Evolutionary conservation across 2,329 filamentous ascomycete genomes (phyloP).

Genomic region (Aspergillus awamori): DNA sequence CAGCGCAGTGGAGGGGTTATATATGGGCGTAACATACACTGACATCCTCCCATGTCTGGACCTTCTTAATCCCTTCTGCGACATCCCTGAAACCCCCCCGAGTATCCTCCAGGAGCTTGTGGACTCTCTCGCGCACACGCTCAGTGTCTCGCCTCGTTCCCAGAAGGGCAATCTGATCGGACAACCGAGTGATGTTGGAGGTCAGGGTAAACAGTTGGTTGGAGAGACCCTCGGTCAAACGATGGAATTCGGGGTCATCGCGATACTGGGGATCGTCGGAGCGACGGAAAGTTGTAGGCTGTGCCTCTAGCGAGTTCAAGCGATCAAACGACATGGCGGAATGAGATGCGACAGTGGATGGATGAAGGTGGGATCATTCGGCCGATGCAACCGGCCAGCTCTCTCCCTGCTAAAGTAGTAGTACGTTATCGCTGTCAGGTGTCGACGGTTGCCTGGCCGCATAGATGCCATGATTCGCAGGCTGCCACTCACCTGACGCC

Average conservation of each 20-base stretch:
- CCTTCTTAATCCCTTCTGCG: conserved; percentile 89
- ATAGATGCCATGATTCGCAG: conserved; percentile 30
- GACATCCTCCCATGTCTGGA: conserved; percentile 83
- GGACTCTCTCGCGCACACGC: conserved; percentile 85
- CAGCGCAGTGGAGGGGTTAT: background rate
- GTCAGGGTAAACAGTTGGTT: conserved; percentile 88
- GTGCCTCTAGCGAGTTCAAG: conserved; percentile 79
- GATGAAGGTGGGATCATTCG: conserved; percentile 8
- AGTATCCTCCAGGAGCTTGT: conserved; percentile 83
- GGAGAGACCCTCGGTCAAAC: conserved; percentile 78
- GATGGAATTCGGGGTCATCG: conserved; percentile 91
- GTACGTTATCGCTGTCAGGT: background rate
- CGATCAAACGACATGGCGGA: conserved; percentile 85
- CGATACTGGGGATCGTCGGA: conserved; percentile 74
- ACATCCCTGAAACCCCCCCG: conserved; percentile 85
- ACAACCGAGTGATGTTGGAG: conserved; percentile 81
- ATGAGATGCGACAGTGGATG: conserved; percentile 7
- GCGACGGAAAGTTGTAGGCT: conserved; percentile 68
- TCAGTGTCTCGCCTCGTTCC: conserved; percentile 91
- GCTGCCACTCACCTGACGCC: conserved; percentile 36
- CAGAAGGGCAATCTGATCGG: conserved; percentile 79
- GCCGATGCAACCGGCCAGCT: conserved; percentile 15
- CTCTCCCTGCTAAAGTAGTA: background rate
- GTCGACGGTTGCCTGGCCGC: conserved; percentile 19
- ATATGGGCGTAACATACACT: conserved; percentile 59